Evolutionary conservation across 208 protist species (phyloP).

Genomic region (Vickermania ingenoplastis): DNA sequence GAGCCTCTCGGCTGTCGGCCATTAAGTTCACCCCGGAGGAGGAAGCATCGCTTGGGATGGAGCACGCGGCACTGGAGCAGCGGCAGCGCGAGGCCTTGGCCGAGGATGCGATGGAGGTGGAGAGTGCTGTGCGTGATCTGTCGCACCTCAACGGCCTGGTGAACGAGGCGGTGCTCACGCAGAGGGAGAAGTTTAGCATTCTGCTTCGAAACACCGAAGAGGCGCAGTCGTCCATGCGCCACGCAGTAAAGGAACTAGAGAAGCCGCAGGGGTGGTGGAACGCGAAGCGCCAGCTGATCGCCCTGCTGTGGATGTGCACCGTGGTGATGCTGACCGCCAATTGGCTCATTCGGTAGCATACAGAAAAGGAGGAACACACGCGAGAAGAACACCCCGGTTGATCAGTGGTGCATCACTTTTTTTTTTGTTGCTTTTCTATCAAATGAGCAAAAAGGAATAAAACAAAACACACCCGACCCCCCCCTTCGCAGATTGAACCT

Average conservation of each 20-base stretch:
- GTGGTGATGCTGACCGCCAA: constrained; percentile 41
- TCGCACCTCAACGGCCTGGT: constrained; percentile 82
- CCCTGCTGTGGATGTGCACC: constrained; percentile 60
- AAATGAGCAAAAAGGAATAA: too few relatives aligned
- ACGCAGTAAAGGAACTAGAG: constrained; percentile 46
- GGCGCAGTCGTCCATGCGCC: constrained; percentile 48
- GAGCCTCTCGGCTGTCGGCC: too few relatives aligned
- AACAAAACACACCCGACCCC: too few relatives aligned
- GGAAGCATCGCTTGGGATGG: constrained; percentile 22
- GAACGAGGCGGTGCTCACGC: constrained; percentile 71
- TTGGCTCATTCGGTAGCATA: constrained; percentile 19
- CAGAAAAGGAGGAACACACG: too few relatives aligned
- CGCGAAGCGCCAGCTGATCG: constrained; percentile 65
- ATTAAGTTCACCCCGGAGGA: constrained; percentile 31
- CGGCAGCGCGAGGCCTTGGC: constrained; percentile 39
- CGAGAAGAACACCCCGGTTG: too few relatives aligned
- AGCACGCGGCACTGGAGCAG: constrained; percentile 36
- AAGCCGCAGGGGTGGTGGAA: constrained; percentile 63
- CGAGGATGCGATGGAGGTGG: constrained; percentile 59
- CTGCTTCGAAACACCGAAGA: constrained; percentile 58
- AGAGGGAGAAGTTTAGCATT: constrained; percentile 77
- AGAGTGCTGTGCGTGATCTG: constrained; percentile 67
- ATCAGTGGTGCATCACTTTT: too few relatives aligned
- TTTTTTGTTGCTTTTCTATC: too few relatives aligned
- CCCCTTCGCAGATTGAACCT: too few relatives aligned